Base-by-base conservation (phyloP, 805 yeast genomes). In the Candida xyloterini region DNA sequence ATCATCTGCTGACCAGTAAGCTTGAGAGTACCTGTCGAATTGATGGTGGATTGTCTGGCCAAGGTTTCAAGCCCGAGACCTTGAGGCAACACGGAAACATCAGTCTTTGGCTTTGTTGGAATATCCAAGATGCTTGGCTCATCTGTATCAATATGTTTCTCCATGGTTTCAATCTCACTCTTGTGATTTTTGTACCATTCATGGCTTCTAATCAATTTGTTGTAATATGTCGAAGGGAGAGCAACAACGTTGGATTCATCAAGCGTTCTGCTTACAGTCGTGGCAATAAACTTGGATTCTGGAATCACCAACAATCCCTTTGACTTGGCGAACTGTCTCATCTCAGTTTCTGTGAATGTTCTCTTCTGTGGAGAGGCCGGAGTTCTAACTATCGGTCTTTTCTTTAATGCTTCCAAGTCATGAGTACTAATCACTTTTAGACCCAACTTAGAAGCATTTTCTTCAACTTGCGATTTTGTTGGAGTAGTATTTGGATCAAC, bases 1-100 rank as follows among this genome's bases (percentile, higher is more conserved):
- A 84, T 80, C 74, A 85, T 85, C 30, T 80, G 78, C 33, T 77
- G 76, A 49, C 80, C 85, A 1, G 82, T 77, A 0, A 88, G 80
- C 7, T 79, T 81, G 55, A 74, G 71, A 0, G 89, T 81, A 40
- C 78, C 20, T 6, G 20, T 18, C 5, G 64, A 58, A 7, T 52
- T 44, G 15, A 43, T 25, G 1, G 52, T 44, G 14, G 51, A 37
- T 14, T 47, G 49, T 29, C 46, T 41, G 4, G 43, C 47, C 10
- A 55, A 37, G 15, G 53, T 50, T 14, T 28, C 33, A 9, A 50
- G 32, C 2, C 52, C 38, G 14, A 49, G 25, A 8, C 38, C 33
- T 10, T 41, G 43, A 7, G 52, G 31, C 5, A 38, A 10, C 15
- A 39, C 15, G 7, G 39, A 23, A 4, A 23, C 7, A 9, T 23